Conservation (phyloP, 305 asterid genomes). For the Ilex paraguariensis region DNA sequence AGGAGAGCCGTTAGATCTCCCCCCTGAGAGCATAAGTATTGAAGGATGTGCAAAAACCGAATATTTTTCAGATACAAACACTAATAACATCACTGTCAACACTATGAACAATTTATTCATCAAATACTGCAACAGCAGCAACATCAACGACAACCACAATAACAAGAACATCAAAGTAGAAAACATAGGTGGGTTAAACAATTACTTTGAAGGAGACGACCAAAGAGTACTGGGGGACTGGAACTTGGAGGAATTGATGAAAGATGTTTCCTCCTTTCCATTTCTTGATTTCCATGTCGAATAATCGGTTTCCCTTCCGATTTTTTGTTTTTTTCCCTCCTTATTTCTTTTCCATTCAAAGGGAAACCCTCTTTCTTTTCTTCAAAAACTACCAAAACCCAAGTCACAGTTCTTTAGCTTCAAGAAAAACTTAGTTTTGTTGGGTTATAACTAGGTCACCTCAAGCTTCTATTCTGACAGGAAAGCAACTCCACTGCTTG, state of each 20-base stretch:
- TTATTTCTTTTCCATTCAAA: too few species aligned
- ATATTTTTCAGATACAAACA: too few species aligned
- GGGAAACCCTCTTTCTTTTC: too few species aligned
- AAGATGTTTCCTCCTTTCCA: constrained; percentile 51
- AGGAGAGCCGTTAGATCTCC: constrained; percentile 26
- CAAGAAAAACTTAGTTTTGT: too few species aligned
- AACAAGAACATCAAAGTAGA: constrained; percentile 23
- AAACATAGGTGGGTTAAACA: constrained; percentile 36
- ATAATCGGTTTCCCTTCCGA: constrained; percentile 16
- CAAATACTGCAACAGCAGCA: constrained; percentile 5
- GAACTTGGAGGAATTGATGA: constrained; percentile 67
- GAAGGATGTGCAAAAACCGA: constrained; percentile 9
- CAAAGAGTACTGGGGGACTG: constrained; percentile 40
- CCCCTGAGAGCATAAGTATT: constrained; percentile 20
- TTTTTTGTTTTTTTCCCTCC: not conserved
- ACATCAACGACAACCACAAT: constrained; percentile 11
- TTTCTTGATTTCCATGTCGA: constrained; percentile 46
- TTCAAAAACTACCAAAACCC: too few species aligned
- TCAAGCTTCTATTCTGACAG: too few species aligned
- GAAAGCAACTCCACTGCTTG: too few species aligned
- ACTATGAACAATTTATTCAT: not conserved
- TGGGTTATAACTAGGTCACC: too few species aligned
- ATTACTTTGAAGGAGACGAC: constrained; percentile 50
- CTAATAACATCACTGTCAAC: constrained; percentile 2
- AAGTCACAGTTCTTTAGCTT: too few species aligned